Base-by-base conservation (phyloP, 1,284 basidiomycete species). In the Exsudoporus floridanus region DNA sequence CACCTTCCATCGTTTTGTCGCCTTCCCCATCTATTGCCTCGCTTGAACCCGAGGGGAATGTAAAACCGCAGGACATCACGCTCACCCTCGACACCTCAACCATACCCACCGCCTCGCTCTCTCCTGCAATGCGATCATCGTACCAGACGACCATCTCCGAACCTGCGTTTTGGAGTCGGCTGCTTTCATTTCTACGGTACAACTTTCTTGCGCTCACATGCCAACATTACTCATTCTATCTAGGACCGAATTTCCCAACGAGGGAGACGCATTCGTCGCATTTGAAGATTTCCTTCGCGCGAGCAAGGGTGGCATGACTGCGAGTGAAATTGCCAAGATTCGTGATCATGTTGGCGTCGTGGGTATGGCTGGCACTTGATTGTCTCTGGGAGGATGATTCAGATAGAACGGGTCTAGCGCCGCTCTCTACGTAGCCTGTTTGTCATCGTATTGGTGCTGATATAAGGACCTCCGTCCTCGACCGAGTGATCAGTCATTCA, bases 231-330 rank as follows among this genome's bases (percentile, higher is more conserved):
- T 60, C 30, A 68, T 44, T 19, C 36, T 27, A 34, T 59, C 9
- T 55, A 89, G 86, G 56, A 64, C 74, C 13, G 78, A 87, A 64
- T 88, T 89, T 59, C 49, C 69, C 13, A 76, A 71, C 25, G 74
- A 77, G 21, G 66, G 70, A 33, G 88, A 91, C 61, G 79, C 79
- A 0, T 71, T 77, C 16, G 63, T 68, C 18, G 88, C 85, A 7
- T 91, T 88, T 63, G 89, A 92, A 67, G 80, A 87, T 56, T 92
- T 88, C 70, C 76, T 92, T 53, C 75, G 81, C 41, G 86, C 83
- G 0, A 83, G 79, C 65, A 92, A 92, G 63, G 82, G 80, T 10
- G 73, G 76, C 12, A 75, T 92, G 56, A 86, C 81, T 5, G 79
- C 84, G 0, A 82, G 74, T 60, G 86, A 92, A 64, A 88, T 92